A percentile compares a stretch with the other conserved stretches of the same genome.
Conservation (phyloP, 164 flowering plant genomes). For the Vitis amurensis region DNA sequence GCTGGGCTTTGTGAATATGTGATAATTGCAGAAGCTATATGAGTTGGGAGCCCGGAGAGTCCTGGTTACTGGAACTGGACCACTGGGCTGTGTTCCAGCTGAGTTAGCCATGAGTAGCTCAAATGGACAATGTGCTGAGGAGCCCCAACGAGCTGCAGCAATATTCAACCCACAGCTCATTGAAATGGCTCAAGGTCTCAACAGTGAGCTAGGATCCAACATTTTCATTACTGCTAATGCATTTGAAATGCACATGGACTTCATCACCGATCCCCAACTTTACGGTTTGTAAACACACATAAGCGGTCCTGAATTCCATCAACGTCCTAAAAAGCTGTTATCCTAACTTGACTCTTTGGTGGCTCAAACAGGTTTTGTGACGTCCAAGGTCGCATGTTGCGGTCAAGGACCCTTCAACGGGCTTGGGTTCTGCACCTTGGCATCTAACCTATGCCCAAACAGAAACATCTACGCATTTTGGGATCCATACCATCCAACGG, state of each 20-base stretch:
- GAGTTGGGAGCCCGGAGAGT: constrained; percentile 68
- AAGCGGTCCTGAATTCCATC: no score
- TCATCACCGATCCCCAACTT: constrained; percentile 51
- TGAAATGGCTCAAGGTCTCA: constrained; percentile 48
- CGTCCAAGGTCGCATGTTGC: constrained; percentile 73
- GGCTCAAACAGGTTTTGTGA: constrained; percentile 53
- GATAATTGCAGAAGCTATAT: constrained; percentile 51
- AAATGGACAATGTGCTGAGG: constrained; percentile 55
- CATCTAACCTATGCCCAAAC: constrained; percentile 45
- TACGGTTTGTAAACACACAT: background rate
- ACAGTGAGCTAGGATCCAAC: constrained; percentile 41
- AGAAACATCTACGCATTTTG: constrained; percentile 46
- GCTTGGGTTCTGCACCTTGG: constrained; percentile 52
- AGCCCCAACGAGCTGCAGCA: constrained; percentile 49
- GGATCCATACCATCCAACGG: constrained; percentile 62
- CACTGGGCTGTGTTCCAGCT: constrained; percentile 79
- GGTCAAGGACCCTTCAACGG: constrained; percentile 91
- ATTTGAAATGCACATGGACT: constrained; percentile 37
- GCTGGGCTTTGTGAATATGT: no score
- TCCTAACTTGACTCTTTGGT: background rate
- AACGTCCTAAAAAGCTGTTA: background rate
- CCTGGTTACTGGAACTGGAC: constrained; percentile 86
- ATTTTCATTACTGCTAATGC: constrained; percentile 57
- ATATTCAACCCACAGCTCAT: constrained; percentile 61
- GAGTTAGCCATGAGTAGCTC: constrained; percentile 52